Conservation (phyloP, 228 moss, liverwort and hornwort species). For the Sphagnum magellanicum region DNA sequence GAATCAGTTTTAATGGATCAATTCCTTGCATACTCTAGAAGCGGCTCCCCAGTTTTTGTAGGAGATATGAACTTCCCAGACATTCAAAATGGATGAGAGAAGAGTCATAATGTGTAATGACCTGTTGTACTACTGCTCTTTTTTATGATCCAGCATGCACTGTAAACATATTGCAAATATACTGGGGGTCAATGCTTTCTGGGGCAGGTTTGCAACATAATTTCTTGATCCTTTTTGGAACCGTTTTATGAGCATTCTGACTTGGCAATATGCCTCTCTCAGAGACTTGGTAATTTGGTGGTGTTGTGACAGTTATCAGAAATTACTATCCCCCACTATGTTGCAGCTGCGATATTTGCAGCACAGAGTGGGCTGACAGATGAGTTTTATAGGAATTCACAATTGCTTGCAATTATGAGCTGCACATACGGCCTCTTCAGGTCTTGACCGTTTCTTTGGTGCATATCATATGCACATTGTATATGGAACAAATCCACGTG, state of each 20-base stretch:
- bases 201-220: too few relatives aligned
- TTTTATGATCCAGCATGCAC: not conserved
- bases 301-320: slow-evolving; percentile 63
- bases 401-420: slow-evolving; percentile 72
- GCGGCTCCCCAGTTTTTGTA: not conserved
- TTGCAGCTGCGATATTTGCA: slow-evolving; percentile 94
- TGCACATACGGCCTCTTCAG: slow-evolving; percentile 94
- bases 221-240: too few relatives aligned
- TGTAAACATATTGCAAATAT: too few relatives aligned
- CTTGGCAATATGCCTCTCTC: too few relatives aligned
- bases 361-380: slow-evolving; percentile 66
- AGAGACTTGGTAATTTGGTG: too few relatives aligned
- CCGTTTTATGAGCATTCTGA: too few relatives aligned
- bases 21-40: not conserved
- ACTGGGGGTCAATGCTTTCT: too few relatives aligned
- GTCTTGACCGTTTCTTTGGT: slow-evolving; percentile 11
- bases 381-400: slow-evolving; percentile 77
- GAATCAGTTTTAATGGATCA: not conserved
- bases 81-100: not conserved
- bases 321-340: slow-evolving; percentile 97
- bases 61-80: not conserved
- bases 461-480: not conserved
- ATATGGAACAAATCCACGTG: too few relatives aligned
- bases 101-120: not conserved
- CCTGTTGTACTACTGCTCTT: not conserved